Percentiles rank a stretch among this genome's conserved stretches.
Conservation (phyloP, 495 filamentous ascomycete genomes). For the Tuber magnatum region DNA sequence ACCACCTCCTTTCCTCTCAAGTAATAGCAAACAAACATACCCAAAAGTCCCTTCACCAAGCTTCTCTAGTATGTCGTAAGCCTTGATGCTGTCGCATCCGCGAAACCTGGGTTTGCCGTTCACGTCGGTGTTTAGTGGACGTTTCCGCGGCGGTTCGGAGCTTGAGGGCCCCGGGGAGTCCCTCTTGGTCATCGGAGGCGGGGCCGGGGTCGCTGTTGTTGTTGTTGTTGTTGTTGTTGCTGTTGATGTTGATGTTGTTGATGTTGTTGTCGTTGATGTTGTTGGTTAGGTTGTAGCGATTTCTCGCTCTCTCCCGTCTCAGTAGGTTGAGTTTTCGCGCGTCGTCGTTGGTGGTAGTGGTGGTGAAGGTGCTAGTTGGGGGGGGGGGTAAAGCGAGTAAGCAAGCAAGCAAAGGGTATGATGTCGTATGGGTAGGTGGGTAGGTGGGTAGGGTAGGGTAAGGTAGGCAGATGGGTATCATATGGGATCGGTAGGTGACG, state of each 20-base stretch:
- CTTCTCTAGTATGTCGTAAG: constrained; percentile 85
- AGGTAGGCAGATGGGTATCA: not conserved
- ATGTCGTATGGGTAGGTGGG: not conserved
- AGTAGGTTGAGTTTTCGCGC: not conserved
- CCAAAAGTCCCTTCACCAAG: constrained; percentile 97
- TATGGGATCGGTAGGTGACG: not conserved
- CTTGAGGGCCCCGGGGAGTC: constrained; percentile 36
- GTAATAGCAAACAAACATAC: constrained; percentile 43
- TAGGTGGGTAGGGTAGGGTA: not conserved
- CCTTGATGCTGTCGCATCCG: constrained; percentile 78
- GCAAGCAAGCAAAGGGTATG: not conserved
- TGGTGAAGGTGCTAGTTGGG: not conserved
- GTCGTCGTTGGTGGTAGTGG: not conserved
- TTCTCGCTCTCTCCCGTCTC: not conserved
- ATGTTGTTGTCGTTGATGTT: no score
- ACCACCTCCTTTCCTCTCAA: not conserved
- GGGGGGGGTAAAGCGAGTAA: not conserved
- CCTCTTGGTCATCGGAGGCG: constrained; percentile 36
- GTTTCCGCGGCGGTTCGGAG: constrained; percentile 39
- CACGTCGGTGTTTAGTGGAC: constrained; percentile 34
- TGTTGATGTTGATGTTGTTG: no score
- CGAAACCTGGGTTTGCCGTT: constrained; percentile 52
- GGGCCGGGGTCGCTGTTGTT: not conserved
- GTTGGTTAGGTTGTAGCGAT: no score
- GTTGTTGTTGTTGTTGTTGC: no score